These are phyloP conservation scores for Zhuliangozyma parablackwelliae DNA, from an alignment of 1,139 yeast genomes.

Conservation along the genomic window DNA sequence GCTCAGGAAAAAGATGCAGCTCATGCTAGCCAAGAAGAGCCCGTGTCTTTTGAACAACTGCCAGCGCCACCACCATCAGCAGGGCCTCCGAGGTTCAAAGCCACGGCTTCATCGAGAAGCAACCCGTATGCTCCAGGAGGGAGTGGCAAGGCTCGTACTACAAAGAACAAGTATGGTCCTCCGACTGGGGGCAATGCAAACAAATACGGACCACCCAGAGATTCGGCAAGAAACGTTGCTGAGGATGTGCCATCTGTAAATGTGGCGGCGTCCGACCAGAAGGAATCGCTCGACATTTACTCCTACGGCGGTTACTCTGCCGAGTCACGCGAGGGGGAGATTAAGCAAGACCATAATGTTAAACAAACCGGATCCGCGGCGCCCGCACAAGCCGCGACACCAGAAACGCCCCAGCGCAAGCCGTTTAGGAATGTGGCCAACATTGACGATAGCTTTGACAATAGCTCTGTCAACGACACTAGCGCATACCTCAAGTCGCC, in stretches of 20 bases:
- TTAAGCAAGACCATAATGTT: slow-evolving; percentile 1
- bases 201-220: slow-evolving; percentile 8
- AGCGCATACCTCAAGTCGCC: slow-evolving; percentile 13
- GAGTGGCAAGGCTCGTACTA: slow-evolving; percentile 11
- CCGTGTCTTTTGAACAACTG: no score
- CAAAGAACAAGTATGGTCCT: slow-evolving; percentile 27
- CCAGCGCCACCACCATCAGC: slow-evolving; percentile 8
- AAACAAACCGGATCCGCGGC: slow-evolving; percentile 2
- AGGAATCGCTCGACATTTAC: slow-evolving; percentile 33
- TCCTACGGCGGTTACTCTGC: slow-evolving; percentile 16
- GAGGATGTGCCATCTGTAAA: neutral
- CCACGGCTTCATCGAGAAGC: slow-evolving; percentile 13
- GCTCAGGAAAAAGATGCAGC: no score
- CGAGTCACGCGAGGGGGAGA: slow-evolving; percentile 1
- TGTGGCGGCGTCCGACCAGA: slow-evolving; percentile 9
- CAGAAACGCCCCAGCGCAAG: neutral
- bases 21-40: no score
- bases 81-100: slow-evolving; percentile 1
- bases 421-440: slow-evolving; percentile 12
- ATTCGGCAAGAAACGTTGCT: neutral
- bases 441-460: slow-evolving; percentile 30
- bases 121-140: slow-evolving; percentile 43
- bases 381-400: neutral
- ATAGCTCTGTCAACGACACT: slow-evolving; percentile 6
- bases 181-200: slow-evolving; percentile 9